Base-by-base conservation (phyloP, 768 basidiomycete species). In the Lentinula detonsa region DNA sequence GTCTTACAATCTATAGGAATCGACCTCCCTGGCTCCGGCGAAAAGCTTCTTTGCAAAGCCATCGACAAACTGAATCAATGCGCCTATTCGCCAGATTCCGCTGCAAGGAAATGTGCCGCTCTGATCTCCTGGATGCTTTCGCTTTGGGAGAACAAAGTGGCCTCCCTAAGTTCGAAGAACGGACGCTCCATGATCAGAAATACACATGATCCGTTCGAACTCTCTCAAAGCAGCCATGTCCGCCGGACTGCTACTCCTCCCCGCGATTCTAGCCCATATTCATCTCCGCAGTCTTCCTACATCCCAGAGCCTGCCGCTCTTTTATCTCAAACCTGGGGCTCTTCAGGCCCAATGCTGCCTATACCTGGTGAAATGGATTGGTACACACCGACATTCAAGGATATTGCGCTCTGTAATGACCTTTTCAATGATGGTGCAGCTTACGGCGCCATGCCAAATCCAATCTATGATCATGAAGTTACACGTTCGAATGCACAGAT, bases 21-120 rank as follows among this genome's bases (percentile, higher is more conserved):
- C 15, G 58, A 59, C 9, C 31, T 59, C 15, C 58, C 58, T 2
- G 58, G 58, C 18, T 59, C 58, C 6, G 45, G 58, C 31, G 58
- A 59, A 23, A 59, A 59, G 34, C 46, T 59, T 4, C 31, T 59
- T 5, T n/a, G 21, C 46, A 49, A 35, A 28, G 35, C 45, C 46
- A 59, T 59, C n/a, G 35, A 43, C 16, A 43, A 28, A 11, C 21
- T 59, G 48, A 49, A 50, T 3, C 23, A 31, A 11, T 43, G 42
- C 31, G 11, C 46, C 4, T 59, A 23, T 35, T 48, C 46, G 2
- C 46, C 58, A 6, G 58, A 59, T 59, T 48, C 46, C 15, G 46
- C 57, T n/a, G 11, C 57, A 1, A 50, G 58, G 31, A 59, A 50
- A 50, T 34, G 42, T 15, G 58, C 58, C 2, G 11, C 7, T 11